Conservation (phyloP, 768 basidiomycete genomes). For the Boletus vinaceobasis region DNA sequence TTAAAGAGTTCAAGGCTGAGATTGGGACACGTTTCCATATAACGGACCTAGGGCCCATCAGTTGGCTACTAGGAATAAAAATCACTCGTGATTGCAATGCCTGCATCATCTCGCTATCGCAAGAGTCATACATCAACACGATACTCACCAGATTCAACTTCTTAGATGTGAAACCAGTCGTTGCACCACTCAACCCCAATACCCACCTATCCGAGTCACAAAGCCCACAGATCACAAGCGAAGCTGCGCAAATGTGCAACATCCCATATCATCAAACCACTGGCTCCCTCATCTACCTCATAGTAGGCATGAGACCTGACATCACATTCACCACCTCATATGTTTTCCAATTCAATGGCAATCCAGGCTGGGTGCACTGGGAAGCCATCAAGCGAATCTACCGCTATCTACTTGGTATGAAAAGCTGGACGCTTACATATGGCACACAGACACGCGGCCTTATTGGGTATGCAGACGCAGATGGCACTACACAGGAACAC, state of each 20-base stretch:
- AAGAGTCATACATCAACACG: not conserved
- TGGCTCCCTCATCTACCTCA: not conserved
- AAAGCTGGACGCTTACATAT: not conserved
- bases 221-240: not conserved
- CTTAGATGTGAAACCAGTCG: too few relatives aligned
- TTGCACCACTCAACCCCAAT: not conserved
- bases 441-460: not conserved
- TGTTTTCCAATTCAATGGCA: not conserved
- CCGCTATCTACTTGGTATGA: conserved; percentile 10
- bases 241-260: not conserved
- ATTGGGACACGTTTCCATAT: not conserved
- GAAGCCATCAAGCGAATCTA: too few relatives aligned
- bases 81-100: too few relatives aligned
- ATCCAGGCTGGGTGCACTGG: too few relatives aligned
- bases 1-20: not conserved
- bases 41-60: not conserved
- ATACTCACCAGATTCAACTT: too few relatives aligned
- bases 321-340: not conserved
- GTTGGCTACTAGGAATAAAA: not conserved
- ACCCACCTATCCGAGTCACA: not conserved
- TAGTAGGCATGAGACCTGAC: not conserved
- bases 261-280: not conserved
- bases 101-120: not conserved
- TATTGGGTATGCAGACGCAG: not conserved
- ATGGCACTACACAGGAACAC: conserved; percentile 7